Conservation (phyloP, 2,329 filamentous ascomycete species). For the Beauveria rudraprayagi region DNA sequence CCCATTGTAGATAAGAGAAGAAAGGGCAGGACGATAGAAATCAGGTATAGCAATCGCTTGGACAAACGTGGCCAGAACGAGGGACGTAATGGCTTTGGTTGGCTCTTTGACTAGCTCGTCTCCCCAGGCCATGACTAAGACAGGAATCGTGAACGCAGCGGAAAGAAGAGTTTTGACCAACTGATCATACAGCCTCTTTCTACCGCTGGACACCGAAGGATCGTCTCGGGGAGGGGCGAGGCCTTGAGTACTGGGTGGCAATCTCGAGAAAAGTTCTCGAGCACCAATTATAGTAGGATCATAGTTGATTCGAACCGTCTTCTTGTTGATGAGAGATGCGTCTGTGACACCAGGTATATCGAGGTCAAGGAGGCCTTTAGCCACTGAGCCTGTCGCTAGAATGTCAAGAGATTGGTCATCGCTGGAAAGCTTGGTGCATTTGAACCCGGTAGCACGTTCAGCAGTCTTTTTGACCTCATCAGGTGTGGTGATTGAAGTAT, state of each 20-base stretch:
- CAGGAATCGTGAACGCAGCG: slow-evolving; percentile 25
- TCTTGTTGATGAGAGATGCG: slow-evolving; percentile 21
- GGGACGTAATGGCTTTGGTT: slow-evolving; percentile 22
- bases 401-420: slow-evolving; percentile 24
- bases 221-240: slow-evolving; percentile 26
- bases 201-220: slow-evolving; percentile 22
- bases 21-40: slow-evolving; percentile 42
- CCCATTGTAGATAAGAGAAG: slow-evolving; percentile 35
- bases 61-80: slow-evolving; percentile 41
- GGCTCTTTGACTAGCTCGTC: slow-evolving; percentile 16
- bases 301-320: slow-evolving; percentile 24
- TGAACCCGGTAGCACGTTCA: slow-evolving; percentile 24
- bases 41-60: slow-evolving; percentile 40
- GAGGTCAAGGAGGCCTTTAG: slow-evolving; percentile 16
- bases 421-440: slow-evolving; percentile 18
- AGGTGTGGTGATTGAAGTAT: slow-evolving; percentile 17
- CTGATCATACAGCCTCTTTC: slow-evolving; percentile 24
- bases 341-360: slow-evolving; percentile 20
- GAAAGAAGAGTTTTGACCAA: slow-evolving; percentile 24
- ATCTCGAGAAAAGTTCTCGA: slow-evolving; percentile 18
- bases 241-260: slow-evolving; percentile 17
- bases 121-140: slow-evolving; percentile 26
- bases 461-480: slow-evolving; percentile 21
- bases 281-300: slow-evolving; percentile 27
- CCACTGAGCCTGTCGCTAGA: slow-evolving; percentile 16